Percentiles rank a stretch among this genome's conserved stretches.
Conservation (phyloP, 176 grass and related monocot genomes). For the Triticum dicoccoides region DNA sequence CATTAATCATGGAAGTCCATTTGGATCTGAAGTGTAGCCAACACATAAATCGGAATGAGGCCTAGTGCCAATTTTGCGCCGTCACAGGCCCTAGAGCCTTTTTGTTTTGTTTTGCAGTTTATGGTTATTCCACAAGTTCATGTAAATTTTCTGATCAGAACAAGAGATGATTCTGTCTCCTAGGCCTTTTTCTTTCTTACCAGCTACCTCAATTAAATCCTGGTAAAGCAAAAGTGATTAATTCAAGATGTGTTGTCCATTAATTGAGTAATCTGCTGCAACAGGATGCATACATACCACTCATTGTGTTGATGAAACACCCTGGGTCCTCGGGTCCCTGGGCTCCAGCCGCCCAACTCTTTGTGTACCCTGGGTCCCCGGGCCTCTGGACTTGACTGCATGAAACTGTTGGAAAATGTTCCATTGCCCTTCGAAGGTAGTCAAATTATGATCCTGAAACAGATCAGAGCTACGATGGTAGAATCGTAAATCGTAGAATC, state of each 20-base stretch:
- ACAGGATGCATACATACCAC: not conserved
- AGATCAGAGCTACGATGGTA: no score
- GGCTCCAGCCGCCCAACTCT: no score
- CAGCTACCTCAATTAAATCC: not conserved
- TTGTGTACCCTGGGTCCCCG: no score
- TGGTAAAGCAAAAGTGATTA: conserved; percentile 20
- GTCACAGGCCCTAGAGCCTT: conserved; percentile 16
- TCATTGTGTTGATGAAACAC: not conserved
- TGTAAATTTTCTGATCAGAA: conserved; percentile 15
- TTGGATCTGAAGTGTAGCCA: conserved; percentile 52
- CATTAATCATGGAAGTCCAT: conserved; percentile 52
- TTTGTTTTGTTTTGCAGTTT: not conserved
- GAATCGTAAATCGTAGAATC: no score
- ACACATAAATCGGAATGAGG: conserved; percentile 3
- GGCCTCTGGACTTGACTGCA: no score
- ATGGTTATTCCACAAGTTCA: not conserved
- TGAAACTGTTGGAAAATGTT: no score
- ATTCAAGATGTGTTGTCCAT: not conserved
- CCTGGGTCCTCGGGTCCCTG: no score
- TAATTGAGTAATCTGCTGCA: not conserved
- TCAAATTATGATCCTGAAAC: no score
- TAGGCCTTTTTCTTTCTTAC: not conserved
- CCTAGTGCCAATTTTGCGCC: conserved; percentile 33
- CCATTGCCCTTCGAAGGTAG: no score
- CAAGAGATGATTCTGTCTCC: not conserved